These are phyloP conservation scores for Dryadomyces quercus-mongolicae DNA, from an alignment of 2,329 filamentous ascomycete genomes.

Conservation along the genomic window DNA sequence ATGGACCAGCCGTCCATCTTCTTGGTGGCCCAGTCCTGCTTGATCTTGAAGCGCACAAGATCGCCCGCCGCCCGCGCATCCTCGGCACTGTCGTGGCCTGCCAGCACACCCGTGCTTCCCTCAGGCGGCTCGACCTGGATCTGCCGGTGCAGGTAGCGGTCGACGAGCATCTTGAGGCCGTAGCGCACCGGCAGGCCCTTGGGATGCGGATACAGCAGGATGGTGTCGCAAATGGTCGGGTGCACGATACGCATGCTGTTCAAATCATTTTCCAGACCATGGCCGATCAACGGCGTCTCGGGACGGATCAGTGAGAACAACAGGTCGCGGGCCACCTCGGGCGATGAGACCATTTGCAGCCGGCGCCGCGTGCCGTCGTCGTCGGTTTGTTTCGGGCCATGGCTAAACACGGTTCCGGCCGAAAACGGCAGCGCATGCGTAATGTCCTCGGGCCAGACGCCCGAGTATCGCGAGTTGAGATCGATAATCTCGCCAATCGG, in stretches of 20 bases:
- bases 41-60: conserved; percentile 60
- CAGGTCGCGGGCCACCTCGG: conserved; percentile 59
- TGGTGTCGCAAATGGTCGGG: conserved; percentile 13
- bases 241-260: conserved; percentile 41
- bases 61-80: conserved; percentile 86
- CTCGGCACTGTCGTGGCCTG: conserved; percentile 84
- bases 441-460: conserved; percentile 69
- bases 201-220: conserved; percentile 60
- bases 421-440: conserved; percentile 51
- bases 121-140: conserved; percentile 60
- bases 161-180: conserved; percentile 64
- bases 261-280: conserved; percentile 91
- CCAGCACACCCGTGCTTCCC: conserved; percentile 21
- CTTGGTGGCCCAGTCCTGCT: conserved; percentile 57
- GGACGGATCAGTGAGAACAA: conserved; percentile 67
- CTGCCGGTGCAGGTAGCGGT: conserved; percentile 54
- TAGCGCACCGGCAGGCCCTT: conserved; percentile 65
- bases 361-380: conserved; percentile 18
- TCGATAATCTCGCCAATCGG: conserved; percentile 14
- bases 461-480: conserved; percentile 76
- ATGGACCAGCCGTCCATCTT: conserved; percentile 56
- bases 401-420: conserved; percentile 12
- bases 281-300: conserved; percentile 74
- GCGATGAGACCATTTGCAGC: conserved; percentile 65
- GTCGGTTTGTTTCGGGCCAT: background rate